Conservation (phyloP, 805 yeast genomes). For the Candida multigemmis region DNA sequence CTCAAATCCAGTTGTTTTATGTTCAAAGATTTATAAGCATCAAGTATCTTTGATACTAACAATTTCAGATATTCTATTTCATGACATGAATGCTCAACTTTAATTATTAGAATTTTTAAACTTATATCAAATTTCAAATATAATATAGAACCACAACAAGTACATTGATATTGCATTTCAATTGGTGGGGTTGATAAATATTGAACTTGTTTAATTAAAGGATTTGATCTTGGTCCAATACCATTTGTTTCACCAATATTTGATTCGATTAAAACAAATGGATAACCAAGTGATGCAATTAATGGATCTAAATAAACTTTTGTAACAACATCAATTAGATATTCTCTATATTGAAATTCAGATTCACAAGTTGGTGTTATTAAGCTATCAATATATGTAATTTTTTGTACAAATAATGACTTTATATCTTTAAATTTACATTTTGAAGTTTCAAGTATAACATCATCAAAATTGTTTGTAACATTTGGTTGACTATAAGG, state of each 20-base stretch:
- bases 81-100: conserved; percentile 7
- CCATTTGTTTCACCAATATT: conserved; percentile 18
- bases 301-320: conserved; percentile 31
- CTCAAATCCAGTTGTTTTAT: too few relatives aligned
- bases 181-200: conserved; percentile 12
- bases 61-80: too few relatives aligned
- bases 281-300: conserved; percentile 22
- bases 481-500: conserved; percentile 18
- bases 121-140: conserved; percentile 8
- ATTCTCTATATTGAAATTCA: conserved; percentile 27
- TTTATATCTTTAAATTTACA: conserved; percentile 7
- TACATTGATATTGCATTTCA: conserved; percentile 13
- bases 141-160: conserved; percentile 7
- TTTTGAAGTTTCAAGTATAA: conserved; percentile 10
- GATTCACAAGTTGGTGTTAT: conserved; percentile 11
- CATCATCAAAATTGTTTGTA: conserved; percentile 18
- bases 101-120: conserved; percentile 8
- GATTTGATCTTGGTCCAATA: conserved; percentile 5
- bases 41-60: too few relatives aligned
- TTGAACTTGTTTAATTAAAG: conserved; percentile 4
- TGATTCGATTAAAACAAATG: conserved; percentile 18
- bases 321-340: conserved; percentile 22
- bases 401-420: conserved; percentile 12
- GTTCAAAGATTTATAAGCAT: too few relatives aligned
- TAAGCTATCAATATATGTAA: conserved; percentile 10